Conservation (phyloP, 2,329 filamentous ascomycete species). For the Diaporthe nobilis region DNA sequence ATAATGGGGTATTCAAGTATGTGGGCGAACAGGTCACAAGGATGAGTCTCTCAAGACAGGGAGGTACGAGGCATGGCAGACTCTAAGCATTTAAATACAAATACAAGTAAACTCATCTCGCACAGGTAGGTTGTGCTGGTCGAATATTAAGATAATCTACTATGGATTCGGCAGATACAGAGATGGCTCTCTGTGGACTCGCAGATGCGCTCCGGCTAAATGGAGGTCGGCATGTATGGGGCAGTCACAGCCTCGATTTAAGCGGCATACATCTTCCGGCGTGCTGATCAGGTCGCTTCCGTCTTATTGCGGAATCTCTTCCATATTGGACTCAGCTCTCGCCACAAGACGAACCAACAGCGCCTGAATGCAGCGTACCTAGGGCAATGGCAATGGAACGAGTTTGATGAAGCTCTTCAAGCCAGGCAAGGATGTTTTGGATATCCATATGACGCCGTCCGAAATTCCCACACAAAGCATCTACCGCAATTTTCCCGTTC, state of each 20-base stretch:
- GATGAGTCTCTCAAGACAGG: not conserved
- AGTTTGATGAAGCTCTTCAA: constrained; percentile 27
- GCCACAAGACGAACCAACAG: not conserved
- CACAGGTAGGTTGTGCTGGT: not conserved
- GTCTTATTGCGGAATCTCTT: not conserved
- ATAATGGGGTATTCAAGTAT: not conserved
- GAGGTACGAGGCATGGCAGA: not conserved
- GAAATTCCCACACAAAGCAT: constrained; percentile 33
- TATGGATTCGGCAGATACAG: constrained; percentile 8
- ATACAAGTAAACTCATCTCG: not conserved
- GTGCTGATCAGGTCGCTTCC: constrained; percentile 15
- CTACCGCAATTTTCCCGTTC: constrained; percentile 34
- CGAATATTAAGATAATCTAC: constrained; percentile 8
- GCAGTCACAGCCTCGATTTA: not conserved
- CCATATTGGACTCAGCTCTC: constrained; percentile 15
- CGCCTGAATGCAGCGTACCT: not conserved
- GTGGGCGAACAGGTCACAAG: not conserved
- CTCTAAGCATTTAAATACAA: not conserved
- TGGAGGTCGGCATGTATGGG: not conserved
- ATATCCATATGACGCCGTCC: constrained; percentile 40
- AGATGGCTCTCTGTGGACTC: not conserved
- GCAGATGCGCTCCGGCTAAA: constrained; percentile 13
- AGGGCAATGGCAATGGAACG: not conserved
- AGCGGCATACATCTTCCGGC: constrained; percentile 1
- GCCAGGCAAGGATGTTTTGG: constrained; percentile 33